Base-by-base conservation (phyloP, 176 grass and related monocot species). In the Avena atlantica region DNA sequence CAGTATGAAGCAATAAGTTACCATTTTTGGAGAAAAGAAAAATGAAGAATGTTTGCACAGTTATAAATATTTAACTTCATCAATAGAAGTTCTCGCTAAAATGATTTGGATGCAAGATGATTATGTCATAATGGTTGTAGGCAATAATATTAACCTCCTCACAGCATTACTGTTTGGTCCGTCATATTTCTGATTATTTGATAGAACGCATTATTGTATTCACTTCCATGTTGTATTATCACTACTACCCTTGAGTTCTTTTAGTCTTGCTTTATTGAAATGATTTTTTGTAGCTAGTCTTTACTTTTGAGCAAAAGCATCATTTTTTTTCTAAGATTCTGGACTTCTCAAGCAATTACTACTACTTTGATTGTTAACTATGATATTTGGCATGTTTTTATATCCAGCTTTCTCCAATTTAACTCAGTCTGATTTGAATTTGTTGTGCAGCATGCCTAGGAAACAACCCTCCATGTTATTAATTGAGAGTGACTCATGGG, bases 401-500 rank as follows among this genome's bases (percentile, higher is more conserved):
- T 21, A 42, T 61, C 25, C n/a, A 67, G 2, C 47, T 71, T 82
- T 78, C 21, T 55, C 49, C 9, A 63, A 76, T 40, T 36, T 61
- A 72, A 88, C 44, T 82, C 51, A 55, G 10, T 69, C 1, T 87
- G n/a, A 65, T 82, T 31, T 6, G 8, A 76, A 69, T 85, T 85
- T 67, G 11, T 84, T 81, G 15, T 84, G 79, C 84, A 94, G 88
- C 86, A 87, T 31, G 40, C 64, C 50, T 68, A 67, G 51, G 85
- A 90, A 87, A 40, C 66, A 74, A 31, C 84, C 37, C 36, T 93
- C 85, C 40, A 86, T 96, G 85, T 73, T 99, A 61, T 90, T 99
- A 85, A 88, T 99, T 50, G 94, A 99, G 81, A 87, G 86, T 59
- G 97, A 99, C 87, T 92, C 87, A 66, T 99, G 83, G 88, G 48